phyloP scores from a whole-genome alignment of 805 yeast genomes.

The Barnettozyma siamensis region DNA sequence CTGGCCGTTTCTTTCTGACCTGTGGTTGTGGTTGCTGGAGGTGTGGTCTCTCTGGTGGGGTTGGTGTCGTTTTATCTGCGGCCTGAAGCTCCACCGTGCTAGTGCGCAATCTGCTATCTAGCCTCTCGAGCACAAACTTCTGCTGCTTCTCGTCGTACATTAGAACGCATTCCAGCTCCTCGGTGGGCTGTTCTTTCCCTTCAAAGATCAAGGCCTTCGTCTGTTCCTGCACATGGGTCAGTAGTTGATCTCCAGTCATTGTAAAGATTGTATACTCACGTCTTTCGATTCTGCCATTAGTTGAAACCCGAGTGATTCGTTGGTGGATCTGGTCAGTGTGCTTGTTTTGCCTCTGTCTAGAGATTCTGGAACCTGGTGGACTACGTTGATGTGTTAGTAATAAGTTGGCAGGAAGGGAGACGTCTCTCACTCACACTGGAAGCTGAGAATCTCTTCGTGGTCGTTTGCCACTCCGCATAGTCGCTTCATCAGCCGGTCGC shows the following conservation, averaged over 20 bases:
- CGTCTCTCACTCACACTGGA: conserved; percentile 18
- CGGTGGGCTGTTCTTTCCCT: conserved; percentile 11
- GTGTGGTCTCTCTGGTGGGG: not conserved
- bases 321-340: conserved; percentile 11
- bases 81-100: conserved; percentile 1
- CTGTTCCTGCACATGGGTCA: not conserved
- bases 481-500: conserved; percentile 14
- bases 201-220: conserved; percentile 11
- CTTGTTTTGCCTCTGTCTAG: conserved; percentile 7
- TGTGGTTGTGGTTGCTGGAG: not conserved
- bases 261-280: conserved; percentile 8
- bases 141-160: conserved; percentile 14
- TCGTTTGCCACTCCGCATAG: conserved; percentile 1
- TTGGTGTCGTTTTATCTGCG: not conserved
- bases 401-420: not conserved
- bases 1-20: conserved; percentile 9
- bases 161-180: conserved; percentile 21
- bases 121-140: conserved; percentile 15
- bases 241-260: too few relatives aligned
- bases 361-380: conserved; percentile 12
- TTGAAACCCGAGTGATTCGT: conserved; percentile 5
- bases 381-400: conserved; percentile 1
- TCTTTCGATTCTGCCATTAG: conserved; percentile 15
- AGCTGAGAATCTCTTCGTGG: conserved; percentile 17
- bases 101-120: conserved; percentile 15